Conservation (phyloP, 345 rosid species). For the Corymbia maculata region DNA sequence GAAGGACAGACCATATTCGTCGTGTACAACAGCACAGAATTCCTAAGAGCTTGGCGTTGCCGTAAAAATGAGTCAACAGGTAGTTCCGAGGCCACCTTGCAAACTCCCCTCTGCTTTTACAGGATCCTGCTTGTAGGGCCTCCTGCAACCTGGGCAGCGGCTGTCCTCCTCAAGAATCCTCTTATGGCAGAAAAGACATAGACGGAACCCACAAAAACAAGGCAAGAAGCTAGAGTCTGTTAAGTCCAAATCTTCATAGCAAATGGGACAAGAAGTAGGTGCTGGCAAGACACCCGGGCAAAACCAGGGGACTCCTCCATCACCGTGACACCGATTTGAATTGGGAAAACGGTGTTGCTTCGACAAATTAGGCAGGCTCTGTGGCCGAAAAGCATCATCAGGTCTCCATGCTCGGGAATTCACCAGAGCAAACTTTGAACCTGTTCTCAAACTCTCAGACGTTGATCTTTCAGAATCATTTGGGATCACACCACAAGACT, state of each 20-base stretch:
- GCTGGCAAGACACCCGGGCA: slow-evolving; percentile 1
- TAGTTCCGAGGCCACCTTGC: slow-evolving; percentile 32
- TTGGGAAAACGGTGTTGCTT: slow-evolving; percentile 58
- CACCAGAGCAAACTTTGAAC: slow-evolving; percentile 19
- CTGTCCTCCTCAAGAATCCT: slow-evolving; percentile 86
- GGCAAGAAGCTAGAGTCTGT: slow-evolving; percentile 82
- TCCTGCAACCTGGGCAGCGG: slow-evolving; percentile 95
- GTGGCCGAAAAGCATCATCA: slow-evolving; percentile 73
- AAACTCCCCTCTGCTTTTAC: slow-evolving; percentile 41
- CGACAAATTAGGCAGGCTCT: slow-evolving; percentile 63
- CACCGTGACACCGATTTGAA: slow-evolving; percentile 27
- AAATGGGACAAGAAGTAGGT: slow-evolving; percentile 63
- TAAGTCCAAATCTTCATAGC: slow-evolving; percentile 78
- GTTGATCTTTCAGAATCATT: slow-evolving; percentile 11
- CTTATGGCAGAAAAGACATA: slow-evolving; percentile 95
- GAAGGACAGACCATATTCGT: slow-evolving; percentile 1
- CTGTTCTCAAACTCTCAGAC: slow-evolving; percentile 10
- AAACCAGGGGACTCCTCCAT: slow-evolving; percentile 34
- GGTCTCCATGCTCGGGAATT: slow-evolving; percentile 73
- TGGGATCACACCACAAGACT: neutral
- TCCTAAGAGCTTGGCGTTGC: neutral
- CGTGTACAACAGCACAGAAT: neutral
- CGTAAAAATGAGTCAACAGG: slow-evolving; percentile 42
- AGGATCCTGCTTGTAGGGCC: slow-evolving; percentile 49
- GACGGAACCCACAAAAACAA: slow-evolving; percentile 79